These are phyloP conservation scores for Ceraceosorus guamensis DNA, from an alignment of 1,284 basidiomycete genomes.

Conservation along the genomic window DNA sequence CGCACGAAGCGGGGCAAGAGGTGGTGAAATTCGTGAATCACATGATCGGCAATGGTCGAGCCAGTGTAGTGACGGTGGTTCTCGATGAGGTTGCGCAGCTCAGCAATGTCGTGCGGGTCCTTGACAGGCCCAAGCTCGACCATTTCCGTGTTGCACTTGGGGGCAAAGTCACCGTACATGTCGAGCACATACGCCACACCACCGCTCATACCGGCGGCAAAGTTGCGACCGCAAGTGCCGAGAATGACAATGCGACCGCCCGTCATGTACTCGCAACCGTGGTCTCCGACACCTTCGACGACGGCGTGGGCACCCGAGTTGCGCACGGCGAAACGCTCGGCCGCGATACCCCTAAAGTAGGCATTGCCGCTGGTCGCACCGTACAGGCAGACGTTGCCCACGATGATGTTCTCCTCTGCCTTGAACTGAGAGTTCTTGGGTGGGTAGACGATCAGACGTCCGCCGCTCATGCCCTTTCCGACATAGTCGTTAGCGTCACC, in stretches of 20 bases:
- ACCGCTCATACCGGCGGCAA: constrained; percentile 38
- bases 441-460: constrained; percentile 41
- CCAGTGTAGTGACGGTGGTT: constrained; percentile 46
- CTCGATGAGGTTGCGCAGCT: constrained; percentile 45
- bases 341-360: constrained; percentile 41
- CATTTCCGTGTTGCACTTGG: constrained; percentile 44
- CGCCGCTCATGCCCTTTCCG: constrained; percentile 36
- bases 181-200: constrained; percentile 45
- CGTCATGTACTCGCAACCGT: constrained; percentile 38
- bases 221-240: constrained; percentile 35
- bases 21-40: constrained; percentile 44
- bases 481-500: constrained; percentile 41
- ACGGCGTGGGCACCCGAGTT: constrained; percentile 45
- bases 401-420: constrained; percentile 43
- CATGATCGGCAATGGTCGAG: constrained; percentile 39
- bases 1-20: constrained; percentile 42
- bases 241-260: constrained; percentile 38
- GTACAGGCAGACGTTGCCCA: constrained; percentile 36
- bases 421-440: constrained; percentile 43
- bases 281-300: constrained; percentile 43
- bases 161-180: constrained; percentile 41
- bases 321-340: constrained; percentile 44
- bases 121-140: constrained; percentile 41
- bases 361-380: constrained; percentile 36
- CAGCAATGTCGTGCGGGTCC: constrained; percentile 42